A percentile compares a stretch with the other conserved stretches of the same genome.
Evolutionary conservation across 1,139 yeast species (phyloP).

Genomic region (Zygosaccharomyces sapae): DNA sequence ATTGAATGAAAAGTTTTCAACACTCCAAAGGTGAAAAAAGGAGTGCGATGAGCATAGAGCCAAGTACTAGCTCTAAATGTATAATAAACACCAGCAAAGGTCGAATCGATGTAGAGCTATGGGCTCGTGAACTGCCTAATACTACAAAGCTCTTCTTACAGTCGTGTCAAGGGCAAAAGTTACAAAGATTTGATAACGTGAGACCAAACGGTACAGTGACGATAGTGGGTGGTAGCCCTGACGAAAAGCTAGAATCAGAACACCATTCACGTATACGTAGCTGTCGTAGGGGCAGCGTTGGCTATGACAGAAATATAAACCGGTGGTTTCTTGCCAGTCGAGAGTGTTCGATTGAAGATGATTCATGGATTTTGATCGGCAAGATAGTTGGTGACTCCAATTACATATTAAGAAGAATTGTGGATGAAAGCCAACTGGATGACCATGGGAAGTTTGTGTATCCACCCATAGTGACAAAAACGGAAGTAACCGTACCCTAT

Average conservation of each 20-base stretch:
- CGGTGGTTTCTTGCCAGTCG: conserved; percentile 28
- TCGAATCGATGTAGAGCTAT: conserved; percentile 54
- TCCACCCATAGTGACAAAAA: conserved; percentile 45
- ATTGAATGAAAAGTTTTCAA: neutral
- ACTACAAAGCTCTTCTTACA: conserved; percentile 50
- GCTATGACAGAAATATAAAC: conserved; percentile 41
- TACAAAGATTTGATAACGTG: conserved; percentile 39
- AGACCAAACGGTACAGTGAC: conserved; percentile 42
- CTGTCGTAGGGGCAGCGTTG: conserved; percentile 54
- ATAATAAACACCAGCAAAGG: conserved; percentile 58
- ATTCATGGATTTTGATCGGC: conserved; percentile 56
- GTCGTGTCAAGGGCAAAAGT: conserved; percentile 40
- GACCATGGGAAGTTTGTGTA: conserved; percentile 46
- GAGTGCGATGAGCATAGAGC: conserved; percentile 39
- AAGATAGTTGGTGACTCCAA: conserved; percentile 57
- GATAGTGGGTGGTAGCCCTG: neutral
- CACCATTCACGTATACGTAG: conserved; percentile 53
- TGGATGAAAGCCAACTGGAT: conserved; percentile 45
- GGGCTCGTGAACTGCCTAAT: conserved; percentile 67
- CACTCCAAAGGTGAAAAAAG: neutral
- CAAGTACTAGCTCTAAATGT: conserved; percentile 60
- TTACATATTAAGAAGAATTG: conserved; percentile 50
- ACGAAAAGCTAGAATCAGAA: conserved; percentile 39
- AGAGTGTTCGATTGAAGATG: conserved; percentile 32
- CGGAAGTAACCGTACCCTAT: conserved; percentile 46